Evolutionary conservation across 2,329 filamentous ascomycete species (phyloP).

Genomic region (Calonectria pseudoturangicola): DNA sequence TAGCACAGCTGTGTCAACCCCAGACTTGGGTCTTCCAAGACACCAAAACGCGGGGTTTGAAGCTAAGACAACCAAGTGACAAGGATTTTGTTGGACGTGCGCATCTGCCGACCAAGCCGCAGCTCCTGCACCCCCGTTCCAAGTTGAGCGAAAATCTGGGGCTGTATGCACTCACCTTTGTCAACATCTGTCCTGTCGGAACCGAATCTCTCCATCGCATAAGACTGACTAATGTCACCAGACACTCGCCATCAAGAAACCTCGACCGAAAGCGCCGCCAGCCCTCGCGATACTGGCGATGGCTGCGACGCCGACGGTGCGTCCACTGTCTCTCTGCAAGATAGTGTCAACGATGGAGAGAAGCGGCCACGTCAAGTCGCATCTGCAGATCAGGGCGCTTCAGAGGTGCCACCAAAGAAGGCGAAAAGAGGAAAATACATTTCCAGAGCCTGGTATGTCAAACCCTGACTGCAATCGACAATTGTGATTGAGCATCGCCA

Average conservation of each 20-base stretch:
- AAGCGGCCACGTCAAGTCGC: no score
- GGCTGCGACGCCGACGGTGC: background rate
- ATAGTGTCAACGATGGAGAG: background rate
- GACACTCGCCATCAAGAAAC: background rate
- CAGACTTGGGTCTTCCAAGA: background rate
- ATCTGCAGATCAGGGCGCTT: background rate
- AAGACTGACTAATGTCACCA: background rate
- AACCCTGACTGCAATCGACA: no score
- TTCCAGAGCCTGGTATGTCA: conserved; percentile 1
- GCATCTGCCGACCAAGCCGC: background rate
- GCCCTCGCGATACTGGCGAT: no score
- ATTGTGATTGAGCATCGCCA: background rate
- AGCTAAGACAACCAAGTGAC: background rate
- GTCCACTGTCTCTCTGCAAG: background rate
- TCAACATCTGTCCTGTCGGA: no score
- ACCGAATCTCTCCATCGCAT: no score
- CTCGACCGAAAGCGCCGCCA: no score
- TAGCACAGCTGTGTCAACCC: background rate
- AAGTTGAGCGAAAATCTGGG: background rate
- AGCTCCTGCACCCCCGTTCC: background rate
- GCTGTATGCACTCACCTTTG: background rate
- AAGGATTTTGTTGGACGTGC: background rate
- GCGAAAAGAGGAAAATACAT: conserved; percentile 4
- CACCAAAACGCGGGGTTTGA: conserved; percentile 16
- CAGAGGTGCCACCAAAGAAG: background rate